These are phyloP conservation scores for Clitopilus passeckerianus DNA, from an alignment of 768 basidiomycete genomes.

Conservation along the genomic window DNA sequence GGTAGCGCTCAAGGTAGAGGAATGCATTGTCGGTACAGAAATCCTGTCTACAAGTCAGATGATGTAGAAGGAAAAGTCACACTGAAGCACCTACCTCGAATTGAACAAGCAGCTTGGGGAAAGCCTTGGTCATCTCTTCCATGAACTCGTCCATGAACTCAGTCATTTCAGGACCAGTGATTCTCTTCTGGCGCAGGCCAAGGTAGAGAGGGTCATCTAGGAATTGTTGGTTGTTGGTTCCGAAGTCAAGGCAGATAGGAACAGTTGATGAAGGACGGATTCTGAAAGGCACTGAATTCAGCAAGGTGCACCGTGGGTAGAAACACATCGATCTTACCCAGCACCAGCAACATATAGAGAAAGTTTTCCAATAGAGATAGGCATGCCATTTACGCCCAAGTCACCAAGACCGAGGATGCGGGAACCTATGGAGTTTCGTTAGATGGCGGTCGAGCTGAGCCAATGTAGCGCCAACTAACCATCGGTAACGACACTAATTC, in stretches of 20 bases:
- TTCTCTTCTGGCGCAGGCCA: slow-evolving; percentile 70
- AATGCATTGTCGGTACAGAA: slow-evolving; percentile 93
- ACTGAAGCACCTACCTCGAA: slow-evolving; percentile 52
- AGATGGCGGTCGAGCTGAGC: slow-evolving; percentile 10
- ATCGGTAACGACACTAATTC: slow-evolving; percentile 91
- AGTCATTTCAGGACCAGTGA: slow-evolving; percentile 58
- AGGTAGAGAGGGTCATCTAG: slow-evolving; percentile 88
- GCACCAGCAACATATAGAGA: slow-evolving; percentile 88
- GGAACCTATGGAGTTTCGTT: slow-evolving; percentile 45
- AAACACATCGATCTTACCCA: slow-evolving; percentile 46
- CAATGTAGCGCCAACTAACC: slow-evolving; percentile 35
- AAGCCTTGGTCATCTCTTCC: slow-evolving; percentile 66
- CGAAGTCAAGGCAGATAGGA: slow-evolving; percentile 84
- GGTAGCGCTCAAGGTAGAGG: slow-evolving; percentile 73
- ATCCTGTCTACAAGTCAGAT: slow-evolving; percentile 42
- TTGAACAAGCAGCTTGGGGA: slow-evolving; percentile 82
- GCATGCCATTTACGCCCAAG: slow-evolving; percentile 81
- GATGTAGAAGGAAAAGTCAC: neutral
- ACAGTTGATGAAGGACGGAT: slow-evolving; percentile 75
- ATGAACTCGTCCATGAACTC: slow-evolving; percentile 95
- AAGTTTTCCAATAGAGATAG: slow-evolving; percentile 89
- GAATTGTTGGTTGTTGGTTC: slow-evolving; percentile 78
- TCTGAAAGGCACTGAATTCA: slow-evolving; percentile 25
- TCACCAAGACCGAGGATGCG: slow-evolving; percentile 89
- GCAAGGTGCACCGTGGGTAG: neutral